Evolutionary conservation across 2,329 filamentous ascomycete species (phyloP).

Genomic region (Paramyrothecium sp.): DNA sequence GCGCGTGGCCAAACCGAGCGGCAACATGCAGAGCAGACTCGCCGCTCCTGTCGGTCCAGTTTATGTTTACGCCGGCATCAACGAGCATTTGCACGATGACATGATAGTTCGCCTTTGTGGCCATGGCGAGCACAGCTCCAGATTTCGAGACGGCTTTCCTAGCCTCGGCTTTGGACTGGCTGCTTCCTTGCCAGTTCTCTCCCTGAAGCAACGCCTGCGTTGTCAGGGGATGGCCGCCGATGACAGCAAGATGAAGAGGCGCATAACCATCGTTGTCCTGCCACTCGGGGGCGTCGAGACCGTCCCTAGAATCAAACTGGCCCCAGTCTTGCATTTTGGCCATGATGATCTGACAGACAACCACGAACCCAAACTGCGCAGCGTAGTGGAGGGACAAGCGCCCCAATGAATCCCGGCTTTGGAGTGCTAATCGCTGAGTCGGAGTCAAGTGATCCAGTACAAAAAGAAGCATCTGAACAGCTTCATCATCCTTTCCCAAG

Average conservation of each 20-base stretch:
- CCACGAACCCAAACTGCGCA: constrained; percentile 89
- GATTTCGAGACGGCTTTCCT: constrained; percentile 76
- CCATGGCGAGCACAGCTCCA: constrained; percentile 82
- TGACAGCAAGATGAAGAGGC: constrained; percentile 87
- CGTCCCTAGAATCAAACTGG: constrained; percentile 78
- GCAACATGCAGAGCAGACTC: constrained; percentile 93
- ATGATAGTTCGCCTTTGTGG: constrained; percentile 83
- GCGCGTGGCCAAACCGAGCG: constrained; percentile 79
- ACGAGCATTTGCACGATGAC: constrained; percentile 85
- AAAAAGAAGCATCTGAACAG: constrained; percentile 64
- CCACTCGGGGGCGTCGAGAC: constrained; percentile 85
- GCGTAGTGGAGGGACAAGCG: constrained; percentile 89
- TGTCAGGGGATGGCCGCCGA: constrained; percentile 84
- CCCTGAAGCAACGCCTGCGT: constrained; percentile 78
- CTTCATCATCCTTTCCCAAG: constrained; percentile 68
- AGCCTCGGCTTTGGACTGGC: constrained; percentile 59
- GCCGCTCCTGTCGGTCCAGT: constrained; percentile 85
- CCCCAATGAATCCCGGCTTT: constrained; percentile 73
- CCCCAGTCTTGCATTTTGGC: constrained; percentile 86
- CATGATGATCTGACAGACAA: constrained; percentile 86
- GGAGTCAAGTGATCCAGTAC: constrained; percentile 67
- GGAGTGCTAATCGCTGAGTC: constrained; percentile 66
- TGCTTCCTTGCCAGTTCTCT: constrained; percentile 71
- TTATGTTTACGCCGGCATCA: constrained; percentile 86
- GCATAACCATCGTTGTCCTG: constrained; percentile 91